Conservation (phyloP, 192 early-diverging fungal genomes). For the Lunasporangiospora selenospora region DNA sequence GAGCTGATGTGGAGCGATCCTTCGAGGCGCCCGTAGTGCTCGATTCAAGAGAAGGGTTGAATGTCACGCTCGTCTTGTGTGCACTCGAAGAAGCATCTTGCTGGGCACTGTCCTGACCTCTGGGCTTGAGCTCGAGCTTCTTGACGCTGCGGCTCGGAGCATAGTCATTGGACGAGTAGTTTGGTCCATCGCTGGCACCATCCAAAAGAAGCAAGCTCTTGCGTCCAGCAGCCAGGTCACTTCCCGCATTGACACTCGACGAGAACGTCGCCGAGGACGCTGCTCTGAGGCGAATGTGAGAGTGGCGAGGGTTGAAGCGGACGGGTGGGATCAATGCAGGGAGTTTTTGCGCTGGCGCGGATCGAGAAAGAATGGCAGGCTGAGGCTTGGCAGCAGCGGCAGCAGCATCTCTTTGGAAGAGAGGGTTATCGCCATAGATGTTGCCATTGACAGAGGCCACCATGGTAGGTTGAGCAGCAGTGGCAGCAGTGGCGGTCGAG, state of each 20-base stretch:
- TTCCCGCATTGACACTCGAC: constrained; percentile 36
- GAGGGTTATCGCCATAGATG: constrained; percentile 87
- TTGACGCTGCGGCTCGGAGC: constrained; percentile 75
- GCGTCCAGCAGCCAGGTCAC: constrained; percentile 23
- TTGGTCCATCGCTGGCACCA: constrained; percentile 46
- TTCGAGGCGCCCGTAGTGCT: constrained; percentile 21
- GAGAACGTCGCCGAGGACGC: constrained; percentile 41
- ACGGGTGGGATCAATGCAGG: constrained; percentile 73
- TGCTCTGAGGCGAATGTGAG: constrained; percentile 52
- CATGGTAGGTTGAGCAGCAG: constrained; percentile 55
- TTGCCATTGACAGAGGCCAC: constrained; percentile 82
- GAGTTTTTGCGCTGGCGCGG: constrained; percentile 63
- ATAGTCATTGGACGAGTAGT: constrained; percentile 71
- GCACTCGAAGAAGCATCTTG: not conserved
- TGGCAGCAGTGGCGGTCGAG: constrained; percentile 48
- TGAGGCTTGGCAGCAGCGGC: constrained; percentile 43
- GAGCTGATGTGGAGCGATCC: not conserved
- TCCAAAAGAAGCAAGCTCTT: constrained; percentile 46
- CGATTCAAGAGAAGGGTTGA: constrained; percentile 44
- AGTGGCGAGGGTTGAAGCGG: constrained; percentile 75
- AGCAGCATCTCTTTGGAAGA: constrained; percentile 69
- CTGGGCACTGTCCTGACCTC: constrained; percentile 7
- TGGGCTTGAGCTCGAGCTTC: constrained; percentile 67
- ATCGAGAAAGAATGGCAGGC: constrained; percentile 38
- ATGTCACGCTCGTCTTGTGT: constrained; percentile 16